Base-by-base conservation (phyloP, 495 filamentous ascomycete species). In the Neurospora sp. region DNA sequence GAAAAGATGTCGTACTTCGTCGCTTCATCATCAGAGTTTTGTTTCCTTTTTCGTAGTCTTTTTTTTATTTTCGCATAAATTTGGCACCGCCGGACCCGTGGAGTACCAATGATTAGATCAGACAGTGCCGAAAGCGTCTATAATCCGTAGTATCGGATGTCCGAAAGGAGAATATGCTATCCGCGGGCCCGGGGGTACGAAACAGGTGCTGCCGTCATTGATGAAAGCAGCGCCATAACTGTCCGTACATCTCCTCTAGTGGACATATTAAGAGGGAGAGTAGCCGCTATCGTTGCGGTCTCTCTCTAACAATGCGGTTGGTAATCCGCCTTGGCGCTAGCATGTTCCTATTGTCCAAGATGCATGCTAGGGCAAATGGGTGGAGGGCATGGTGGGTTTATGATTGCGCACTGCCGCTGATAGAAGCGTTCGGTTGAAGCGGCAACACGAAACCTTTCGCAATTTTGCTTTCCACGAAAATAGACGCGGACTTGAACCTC, bases 401-500 rank as follows among this genome's bases (percentile, higher is more conserved):
- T 35, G 54, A 66, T 9, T 66, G 54, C 54, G 54, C 27, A 66
- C 27, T 66, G 27, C 14, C 54, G 54, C 27, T 66, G 54, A 35
- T 66, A 66, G 54, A 66, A 66, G 54, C 54, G 31, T 4, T 66
- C 5, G 27, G 27, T 38, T 54, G 77, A 40, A 81, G 77, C 1
- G 83, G 79, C 14, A 88, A 80, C 14, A 72, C 76, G 66, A 84
- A 86, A 9, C 86, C 92, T 70, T 85, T 86, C 69, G 80, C 79
- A 74, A 97, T 88, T 83, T 94, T 91, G 23, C 82, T 84, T 78
- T 94, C 88, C 39, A 96, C 95, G 75, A 90, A 97, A 20, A 88
- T 77, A n/a, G 95, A 92, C 4, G 92, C 92, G 37, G 90, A 85
- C 85, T 94, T 95, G 85, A 91, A 98, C 40, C 92, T 90, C 72